Conservation (phyloP, 129 eudicot species). For the Escallonia rubra region DNA sequence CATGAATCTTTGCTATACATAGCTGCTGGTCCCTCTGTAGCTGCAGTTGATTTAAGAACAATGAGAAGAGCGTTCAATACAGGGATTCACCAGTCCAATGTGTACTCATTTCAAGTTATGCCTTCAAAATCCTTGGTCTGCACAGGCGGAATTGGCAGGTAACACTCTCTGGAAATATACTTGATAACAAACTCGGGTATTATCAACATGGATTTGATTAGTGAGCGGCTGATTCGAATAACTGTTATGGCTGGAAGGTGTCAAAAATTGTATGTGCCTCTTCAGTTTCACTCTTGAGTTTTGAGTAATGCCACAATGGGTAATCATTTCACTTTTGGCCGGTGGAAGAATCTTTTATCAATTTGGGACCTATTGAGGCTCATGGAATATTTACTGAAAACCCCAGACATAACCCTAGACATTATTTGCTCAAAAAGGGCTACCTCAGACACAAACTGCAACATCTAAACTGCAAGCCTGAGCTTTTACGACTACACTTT, state of each 20-base stretch:
- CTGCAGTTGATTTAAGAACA: conserved; percentile 75
- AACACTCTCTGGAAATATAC: conserved; percentile 1
- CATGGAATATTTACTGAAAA: too few relatives aligned
- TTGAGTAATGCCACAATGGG: too few relatives aligned
- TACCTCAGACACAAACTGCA: not conserved
- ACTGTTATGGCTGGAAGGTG: too few relatives aligned
- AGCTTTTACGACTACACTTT: not conserved
- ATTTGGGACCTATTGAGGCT: too few relatives aligned
- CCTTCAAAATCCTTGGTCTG: conserved; percentile 73
- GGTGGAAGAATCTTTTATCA: too few relatives aligned
- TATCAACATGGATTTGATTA: too few relatives aligned
- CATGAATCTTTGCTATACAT: conserved; percentile 66
- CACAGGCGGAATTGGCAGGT: conserved; percentile 70
- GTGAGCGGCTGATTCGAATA: too few relatives aligned
- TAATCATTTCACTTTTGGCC: too few relatives aligned
- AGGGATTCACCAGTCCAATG: conserved; percentile 21
- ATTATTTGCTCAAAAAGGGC: not conserved
- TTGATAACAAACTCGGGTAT: too few relatives aligned
- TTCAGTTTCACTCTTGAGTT: too few relatives aligned
- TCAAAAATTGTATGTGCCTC: too few relatives aligned
- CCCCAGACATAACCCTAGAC: too few relatives aligned
- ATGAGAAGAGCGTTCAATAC: conserved; percentile 51
- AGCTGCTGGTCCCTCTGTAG: conserved; percentile 68
- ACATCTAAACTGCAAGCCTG: not conserved
- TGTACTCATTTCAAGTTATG: conserved; percentile 52